These are phyloP conservation scores for Flaveria floridana DNA, from an alignment of 140 eudicot genomes.

Conservation along the genomic window DNA sequence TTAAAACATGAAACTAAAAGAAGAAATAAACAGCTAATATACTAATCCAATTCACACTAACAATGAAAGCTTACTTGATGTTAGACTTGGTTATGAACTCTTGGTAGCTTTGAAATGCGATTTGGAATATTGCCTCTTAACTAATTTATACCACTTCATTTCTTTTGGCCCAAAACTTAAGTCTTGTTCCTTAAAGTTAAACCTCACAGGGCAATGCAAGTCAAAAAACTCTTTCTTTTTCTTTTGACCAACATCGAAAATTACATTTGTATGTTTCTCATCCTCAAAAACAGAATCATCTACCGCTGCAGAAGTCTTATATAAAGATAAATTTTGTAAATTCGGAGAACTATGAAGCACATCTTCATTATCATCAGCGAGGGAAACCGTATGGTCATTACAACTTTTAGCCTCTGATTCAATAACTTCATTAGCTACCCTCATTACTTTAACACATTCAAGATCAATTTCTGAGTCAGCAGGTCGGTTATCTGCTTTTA, in stretches of 20 bases:
- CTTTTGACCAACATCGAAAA: slow-evolving; percentile 37
- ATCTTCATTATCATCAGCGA: slow-evolving; percentile 61
- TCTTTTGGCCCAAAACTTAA: slow-evolving; percentile 23
- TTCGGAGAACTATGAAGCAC: slow-evolving; percentile 21
- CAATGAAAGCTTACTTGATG: slow-evolving; percentile 13
- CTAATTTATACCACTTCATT: slow-evolving; percentile 28
- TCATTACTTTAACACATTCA: slow-evolving; percentile 45
- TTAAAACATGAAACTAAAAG: background rate
- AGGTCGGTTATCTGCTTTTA: slow-evolving; percentile 36
- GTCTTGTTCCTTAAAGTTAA: slow-evolving; percentile 39
- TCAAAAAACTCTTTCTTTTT: background rate
- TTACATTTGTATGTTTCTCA: slow-evolving; percentile 34
- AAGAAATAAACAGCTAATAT: background rate
- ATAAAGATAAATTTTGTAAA: slow-evolving; percentile 23
- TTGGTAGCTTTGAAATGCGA: slow-evolving; percentile 46
- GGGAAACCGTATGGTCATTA: slow-evolving; percentile 47
- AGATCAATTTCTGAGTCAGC: slow-evolving; percentile 41
- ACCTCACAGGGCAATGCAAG: slow-evolving; percentile 42
- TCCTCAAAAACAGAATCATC: slow-evolving; percentile 29
- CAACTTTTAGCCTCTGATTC: slow-evolving; percentile 12
- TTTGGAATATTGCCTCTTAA: slow-evolving; percentile 46
- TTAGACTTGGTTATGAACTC: slow-evolving; percentile 31
- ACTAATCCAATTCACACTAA: background rate
- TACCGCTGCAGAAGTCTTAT: slow-evolving; percentile 40
- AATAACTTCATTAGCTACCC: slow-evolving; percentile 38